phyloP scores from a whole-genome alignment of 2,329 filamentous ascomycete species.

The Purpureocillium takamizusanense region DNA sequence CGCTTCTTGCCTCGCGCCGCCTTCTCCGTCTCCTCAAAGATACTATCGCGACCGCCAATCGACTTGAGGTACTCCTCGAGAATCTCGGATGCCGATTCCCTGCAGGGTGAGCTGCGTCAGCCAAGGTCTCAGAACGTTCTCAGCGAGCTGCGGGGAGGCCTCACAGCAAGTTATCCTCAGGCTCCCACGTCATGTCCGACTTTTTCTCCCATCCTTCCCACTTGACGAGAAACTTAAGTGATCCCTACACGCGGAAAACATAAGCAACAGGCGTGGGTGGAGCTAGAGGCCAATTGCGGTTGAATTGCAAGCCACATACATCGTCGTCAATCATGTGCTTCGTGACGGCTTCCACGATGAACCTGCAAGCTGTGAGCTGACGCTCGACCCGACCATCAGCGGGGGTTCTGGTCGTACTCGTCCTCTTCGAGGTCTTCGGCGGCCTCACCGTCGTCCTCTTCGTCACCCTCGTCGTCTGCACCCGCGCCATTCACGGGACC shows the following conservation, averaged over 20 bases:
- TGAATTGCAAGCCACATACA: slow-evolving; percentile 28
- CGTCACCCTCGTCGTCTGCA: not conserved
- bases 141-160: too few species aligned
- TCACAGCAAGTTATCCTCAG: slow-evolving; percentile 51
- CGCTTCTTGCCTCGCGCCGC: slow-evolving; percentile 50
- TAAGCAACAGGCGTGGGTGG: slow-evolving; percentile 1
- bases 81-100: slow-evolving; percentile 49
- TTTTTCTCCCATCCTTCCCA: slow-evolving; percentile 72
- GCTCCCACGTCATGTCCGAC: slow-evolving; percentile 69
- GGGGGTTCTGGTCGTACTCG: slow-evolving; percentile 16
- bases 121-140: not conserved
- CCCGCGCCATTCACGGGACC: not conserved
- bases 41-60: slow-evolving; percentile 53
- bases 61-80: slow-evolving; percentile 54
- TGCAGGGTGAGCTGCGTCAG: slow-evolving; percentile 18
- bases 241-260: slow-evolving; percentile 26
- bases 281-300: too few species aligned
- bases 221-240: slow-evolving; percentile 60
- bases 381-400: too few species aligned
- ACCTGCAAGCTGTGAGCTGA: slow-evolving; percentile 34
- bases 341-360: slow-evolving; percentile 65
- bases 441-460: slow-evolving; percentile 1
- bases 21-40: slow-evolving; percentile 41
- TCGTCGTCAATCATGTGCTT: slow-evolving; percentile 52
- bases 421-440: slow-evolving; percentile 4